Evolutionary conservation across 306 rosid genomes (phyloP).

Genomic region (Corylus heterophylla): DNA sequence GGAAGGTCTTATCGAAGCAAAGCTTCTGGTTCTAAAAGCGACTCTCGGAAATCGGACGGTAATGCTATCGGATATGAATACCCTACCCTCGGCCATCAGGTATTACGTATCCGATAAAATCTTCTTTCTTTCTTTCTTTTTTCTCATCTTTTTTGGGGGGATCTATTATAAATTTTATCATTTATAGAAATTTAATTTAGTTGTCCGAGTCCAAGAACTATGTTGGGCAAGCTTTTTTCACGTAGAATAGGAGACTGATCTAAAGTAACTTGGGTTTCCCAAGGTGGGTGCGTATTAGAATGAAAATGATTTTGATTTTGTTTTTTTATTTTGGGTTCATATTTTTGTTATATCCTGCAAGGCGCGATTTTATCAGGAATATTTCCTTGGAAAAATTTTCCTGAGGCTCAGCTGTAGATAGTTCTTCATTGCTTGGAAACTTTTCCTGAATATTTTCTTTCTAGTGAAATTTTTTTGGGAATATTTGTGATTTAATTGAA

Average conservation of each 20-base stretch:
- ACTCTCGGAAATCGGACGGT: conserved; percentile 28
- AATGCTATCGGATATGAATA: conserved; percentile 61
- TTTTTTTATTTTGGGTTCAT: neutral
- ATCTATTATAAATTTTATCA: too few species aligned
- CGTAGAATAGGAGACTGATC: neutral
- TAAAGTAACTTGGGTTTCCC: neutral
- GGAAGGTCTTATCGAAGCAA: conserved; percentile 41
- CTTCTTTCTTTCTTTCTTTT: neutral
- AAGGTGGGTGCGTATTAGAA: neutral
- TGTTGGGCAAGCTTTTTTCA: neutral
- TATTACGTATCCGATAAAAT: conserved; percentile 28
- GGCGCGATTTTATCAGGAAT: neutral
- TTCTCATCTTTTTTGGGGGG: neutral
- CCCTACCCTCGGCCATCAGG: conserved; percentile 60
- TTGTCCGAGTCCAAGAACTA: neutral
- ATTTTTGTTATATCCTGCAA: neutral
- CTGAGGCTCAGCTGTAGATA: neutral
- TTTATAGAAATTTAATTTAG: neutral
- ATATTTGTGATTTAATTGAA: neutral
- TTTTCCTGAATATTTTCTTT: neutral
- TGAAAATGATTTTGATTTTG: neutral
- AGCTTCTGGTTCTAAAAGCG: conserved; percentile 47
- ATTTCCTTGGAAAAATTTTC: neutral
- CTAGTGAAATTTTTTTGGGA: neutral
- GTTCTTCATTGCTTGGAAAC: neutral